Evolutionary conservation across 1,284 basidiomycete genomes (phyloP).

Genomic region (Boletus sp.): DNA sequence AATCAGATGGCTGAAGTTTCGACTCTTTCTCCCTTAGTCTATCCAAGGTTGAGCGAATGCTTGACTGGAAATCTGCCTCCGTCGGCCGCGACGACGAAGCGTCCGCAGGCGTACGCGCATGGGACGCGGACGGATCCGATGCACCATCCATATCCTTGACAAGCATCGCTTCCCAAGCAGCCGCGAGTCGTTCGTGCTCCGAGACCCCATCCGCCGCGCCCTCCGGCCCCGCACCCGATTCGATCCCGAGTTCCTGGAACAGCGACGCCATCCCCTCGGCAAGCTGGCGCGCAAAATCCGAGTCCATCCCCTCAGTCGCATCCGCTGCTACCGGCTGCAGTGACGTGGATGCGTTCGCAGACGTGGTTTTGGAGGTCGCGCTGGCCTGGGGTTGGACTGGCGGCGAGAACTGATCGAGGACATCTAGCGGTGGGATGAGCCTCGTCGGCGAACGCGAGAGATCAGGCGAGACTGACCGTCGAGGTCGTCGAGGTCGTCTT

Average conservation of each 20-base stretch:
- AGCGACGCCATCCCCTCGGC: conserved; percentile 83
- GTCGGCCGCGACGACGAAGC: conserved; percentile 17
- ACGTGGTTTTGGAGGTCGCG: not conserved
- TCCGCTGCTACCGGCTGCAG: conserved; percentile 29
- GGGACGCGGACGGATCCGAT: conserved; percentile 26
- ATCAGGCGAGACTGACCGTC: conserved; percentile 48
- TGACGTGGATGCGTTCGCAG: conserved; percentile 29
- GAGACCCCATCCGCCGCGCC: conserved; percentile 17
- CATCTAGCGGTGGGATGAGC: conserved; percentile 38
- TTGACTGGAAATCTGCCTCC: conserved; percentile 31
- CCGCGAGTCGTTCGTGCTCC: conserved; percentile 47
- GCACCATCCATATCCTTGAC: conserved; percentile 61
- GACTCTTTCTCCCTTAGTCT: conserved; percentile 74
- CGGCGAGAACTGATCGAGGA: conserved; percentile 49
- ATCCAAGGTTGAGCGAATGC: conserved; percentile 58
- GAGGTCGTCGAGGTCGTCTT: conserved; percentile 72
- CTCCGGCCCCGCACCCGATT: conserved; percentile 20
- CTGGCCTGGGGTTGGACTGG: conserved; percentile 9
- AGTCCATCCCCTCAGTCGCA: conserved; percentile 19
- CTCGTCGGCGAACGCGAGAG: conserved; percentile 1
- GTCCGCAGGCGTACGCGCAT: conserved; percentile 2
- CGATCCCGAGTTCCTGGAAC: conserved; percentile 61
- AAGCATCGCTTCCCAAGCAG: conserved; percentile 76
- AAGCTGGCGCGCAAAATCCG: conserved; percentile 48
- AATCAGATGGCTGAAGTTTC: conserved; percentile 37